Base-by-base conservation (phyloP, 208 protist genomes). In the Crithidia acanthocephali region DNA sequence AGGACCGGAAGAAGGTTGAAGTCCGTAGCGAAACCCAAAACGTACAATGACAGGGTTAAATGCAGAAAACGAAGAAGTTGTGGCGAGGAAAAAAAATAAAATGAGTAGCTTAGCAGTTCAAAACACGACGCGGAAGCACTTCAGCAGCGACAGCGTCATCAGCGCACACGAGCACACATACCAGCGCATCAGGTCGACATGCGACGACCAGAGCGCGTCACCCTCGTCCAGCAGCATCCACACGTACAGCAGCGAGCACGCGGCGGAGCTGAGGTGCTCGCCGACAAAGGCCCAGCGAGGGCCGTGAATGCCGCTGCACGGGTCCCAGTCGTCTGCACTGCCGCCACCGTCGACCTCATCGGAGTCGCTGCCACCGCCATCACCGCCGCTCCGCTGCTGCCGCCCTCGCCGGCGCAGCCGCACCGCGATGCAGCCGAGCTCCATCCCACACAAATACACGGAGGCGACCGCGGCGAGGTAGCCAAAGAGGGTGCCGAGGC, bases 141-240 rank as follows among this genome's bases (percentile, higher is more conserved):
- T 66, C 15, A 80, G 45, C 7, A 74, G 13, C 27, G 73, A 74
- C 23, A 65, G n/a, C 58, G 44, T 45, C 59, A 69, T 58, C 35
- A 76, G n/a, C 0, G 77, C 79, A 35, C 74, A 56, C 8, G 79
- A 84, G 40, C 72, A 79, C 28, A 76, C 77, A 61, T 88, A 86
- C 86, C 86, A 91, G 9, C 74, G 86, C 76, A 85, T 84, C 33
- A 84, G 68, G 15, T 80, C 74, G 23, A 82, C 61, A 67, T 88
- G 82, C n/a, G 75, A 74, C 23, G 65, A 69, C 69, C 79, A 91
- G 35, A 88, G 32, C 11, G 16, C 75, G 35, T 81, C 75, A 13
- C 83, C 80, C 32, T 86, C 82, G 11, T 85, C 81, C 4, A 82
- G 55, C 15, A 90, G 73, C 85, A 90, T 87, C 52, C 25, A 59